phyloP scores from a whole-genome alignment of 352 stramenopile species.

The Halophytophthora polymorphica region DNA sequence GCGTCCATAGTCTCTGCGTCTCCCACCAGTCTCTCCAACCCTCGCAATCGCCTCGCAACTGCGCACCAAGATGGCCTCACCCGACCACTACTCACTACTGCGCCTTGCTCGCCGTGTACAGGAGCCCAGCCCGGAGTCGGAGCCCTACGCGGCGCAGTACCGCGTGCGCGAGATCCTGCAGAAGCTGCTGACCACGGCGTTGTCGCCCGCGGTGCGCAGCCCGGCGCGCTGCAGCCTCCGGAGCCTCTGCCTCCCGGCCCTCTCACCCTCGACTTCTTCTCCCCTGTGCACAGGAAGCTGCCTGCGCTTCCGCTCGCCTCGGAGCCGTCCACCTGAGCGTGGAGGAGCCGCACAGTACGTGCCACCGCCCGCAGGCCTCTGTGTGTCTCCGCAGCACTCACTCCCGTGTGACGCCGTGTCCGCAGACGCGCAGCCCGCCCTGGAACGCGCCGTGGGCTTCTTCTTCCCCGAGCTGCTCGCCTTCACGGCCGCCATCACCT shows the following conservation, averaged over 20 bases:
- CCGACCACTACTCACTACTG: neutral
- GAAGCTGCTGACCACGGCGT: slow-evolving; percentile 38
- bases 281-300: slow-evolving; percentile 27
- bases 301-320: slow-evolving; percentile 27
- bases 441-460: slow-evolving; percentile 38
- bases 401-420: neutral
- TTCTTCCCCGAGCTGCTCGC: slow-evolving; percentile 39
- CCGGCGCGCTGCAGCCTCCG: slow-evolving; percentile 1
- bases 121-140: slow-evolving; percentile 44
- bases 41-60: neutral
- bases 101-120: slow-evolving; percentile 6
- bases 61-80: neutral
- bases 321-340: slow-evolving; percentile 49
- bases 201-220: slow-evolving; percentile 26
- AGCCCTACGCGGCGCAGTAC: slow-evolving; percentile 52
- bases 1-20: neutral
- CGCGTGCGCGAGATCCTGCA: slow-evolving; percentile 51
- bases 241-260: neutral
- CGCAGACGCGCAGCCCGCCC: slow-evolving; percentile 52
- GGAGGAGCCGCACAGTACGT: slow-evolving; percentile 62
- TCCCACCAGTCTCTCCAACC: neutral
- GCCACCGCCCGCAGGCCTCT: neutral
- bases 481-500: slow-evolving; percentile 20
- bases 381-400: neutral
- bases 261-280: neutral